Evolutionary conservation across 2,329 filamentous ascomycete genomes (phyloP).

Genomic region (Fusarium goolgardi): DNA sequence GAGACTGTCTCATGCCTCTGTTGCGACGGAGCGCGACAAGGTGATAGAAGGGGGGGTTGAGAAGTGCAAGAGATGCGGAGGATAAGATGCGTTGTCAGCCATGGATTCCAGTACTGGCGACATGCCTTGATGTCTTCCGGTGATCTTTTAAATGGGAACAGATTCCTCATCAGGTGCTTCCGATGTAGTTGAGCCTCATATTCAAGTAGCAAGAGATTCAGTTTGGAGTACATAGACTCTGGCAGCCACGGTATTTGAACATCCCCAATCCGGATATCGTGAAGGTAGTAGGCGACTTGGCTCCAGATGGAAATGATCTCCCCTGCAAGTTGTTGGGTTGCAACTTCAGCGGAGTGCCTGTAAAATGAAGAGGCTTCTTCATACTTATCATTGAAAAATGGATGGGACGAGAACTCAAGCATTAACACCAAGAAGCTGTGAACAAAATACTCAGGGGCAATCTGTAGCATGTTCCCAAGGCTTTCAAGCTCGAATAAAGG

Average conservation of each 20-base stretch:
- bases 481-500: conserved; percentile 3
- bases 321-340: background rate
- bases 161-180: conserved; percentile 16
- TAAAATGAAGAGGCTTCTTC: background rate
- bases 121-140: background rate
- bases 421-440: conserved; percentile 12
- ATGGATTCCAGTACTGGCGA: conserved; percentile 15
- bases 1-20: conserved; percentile 4
- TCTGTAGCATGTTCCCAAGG: background rate
- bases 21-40: conserved; percentile 11
- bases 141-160: conserved; percentile 8
- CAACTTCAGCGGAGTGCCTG: background rate
- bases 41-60: conserved; percentile 16
- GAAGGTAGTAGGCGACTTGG: conserved; percentile 6
- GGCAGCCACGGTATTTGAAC: conserved; percentile 14
- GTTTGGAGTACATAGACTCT: conserved; percentile 14
- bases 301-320: conserved; percentile 7
- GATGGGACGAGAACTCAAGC: conserved; percentile 4
- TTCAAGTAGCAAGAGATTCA: conserved; percentile 15
- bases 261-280: conserved; percentile 6
- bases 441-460: background rate
- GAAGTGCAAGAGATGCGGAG: conserved; percentile 17
- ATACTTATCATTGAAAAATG: background rate
- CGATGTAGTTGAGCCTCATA: conserved; percentile 21
- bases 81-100: conserved; percentile 14